These are phyloP conservation scores for Sugiyamaella pinicola DNA, from an alignment of 1,139 yeast genomes.

Conservation along the genomic window DNA sequence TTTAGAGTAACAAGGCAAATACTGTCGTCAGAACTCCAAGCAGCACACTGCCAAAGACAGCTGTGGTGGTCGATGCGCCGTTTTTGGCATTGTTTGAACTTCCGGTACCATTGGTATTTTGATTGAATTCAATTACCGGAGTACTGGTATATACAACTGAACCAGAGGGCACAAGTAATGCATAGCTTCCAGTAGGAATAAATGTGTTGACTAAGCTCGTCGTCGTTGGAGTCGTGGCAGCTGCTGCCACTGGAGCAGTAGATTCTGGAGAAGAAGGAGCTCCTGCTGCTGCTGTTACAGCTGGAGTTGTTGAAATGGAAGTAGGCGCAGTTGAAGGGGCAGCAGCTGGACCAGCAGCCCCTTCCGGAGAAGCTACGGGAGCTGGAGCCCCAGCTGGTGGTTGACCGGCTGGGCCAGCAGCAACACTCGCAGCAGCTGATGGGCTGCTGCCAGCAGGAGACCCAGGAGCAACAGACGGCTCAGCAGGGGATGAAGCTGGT, in stretches of 20 bases:
- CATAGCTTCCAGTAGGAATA: neutral
- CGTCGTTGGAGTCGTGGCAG: neutral
- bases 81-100: neutral
- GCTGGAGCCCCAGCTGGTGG: constrained; percentile 7
- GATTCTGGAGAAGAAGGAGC: neutral
- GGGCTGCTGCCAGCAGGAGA: neutral
- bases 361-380: neutral
- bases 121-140: neutral
- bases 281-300: too few relatives aligned
- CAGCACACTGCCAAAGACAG: neutral
- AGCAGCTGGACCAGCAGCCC: neutral
- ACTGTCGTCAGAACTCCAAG: neutral
- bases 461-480: neutral
- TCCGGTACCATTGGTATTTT: neutral
- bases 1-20: neutral
- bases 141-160: constrained; percentile 1
- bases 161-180: constrained; percentile 11
- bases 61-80: neutral
- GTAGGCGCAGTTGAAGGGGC: neutral
- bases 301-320: neutral
- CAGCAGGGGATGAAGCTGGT: constrained; percentile 23
- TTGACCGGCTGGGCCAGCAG: neutral
- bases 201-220: neutral
- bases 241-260: neutral
- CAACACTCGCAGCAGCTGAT: constrained; percentile 1